Base-by-base conservation (phyloP, 2,329 filamentous ascomycete genomes). In the Verticillium isaacii region DNA sequence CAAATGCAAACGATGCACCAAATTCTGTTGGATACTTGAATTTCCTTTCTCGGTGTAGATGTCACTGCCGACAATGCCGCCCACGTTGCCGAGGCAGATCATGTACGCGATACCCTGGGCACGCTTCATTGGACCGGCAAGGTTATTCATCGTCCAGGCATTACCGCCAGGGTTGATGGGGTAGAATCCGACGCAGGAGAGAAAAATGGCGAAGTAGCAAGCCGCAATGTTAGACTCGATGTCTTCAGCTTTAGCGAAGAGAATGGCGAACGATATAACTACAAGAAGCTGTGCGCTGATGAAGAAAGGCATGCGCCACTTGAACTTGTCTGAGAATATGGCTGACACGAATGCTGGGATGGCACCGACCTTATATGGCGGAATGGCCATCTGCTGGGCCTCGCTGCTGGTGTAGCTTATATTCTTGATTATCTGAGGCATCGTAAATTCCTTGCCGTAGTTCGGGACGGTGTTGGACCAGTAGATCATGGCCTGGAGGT, bases 121-220 rank as follows among this genome's bases (percentile, higher is more conserved):
- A 1, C 75, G 66, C 58, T 74, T 78, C 0, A 68, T 68, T 0
- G 74, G 69, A 3, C 70, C 69, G 0, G 73, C 70, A 1, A 72
- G 68, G 37, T 78, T 78, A 62, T 71, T 71, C 5, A 74, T 66
- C 11, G 71, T 74, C 75, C 75, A 77, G 1, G 75, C 71, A 23
- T 71, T 75, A 11, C 66, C 70, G 3, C 69, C 73, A 1, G 75
- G 74, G 8, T 66, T 50, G 12, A 70, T 68, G 0, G 75, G 75
- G 19, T 77, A 77, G n/a, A 71, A 69, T 32, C 77, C 75, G 11
- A 76, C 70, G 34, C 73, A 75, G 1, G 75, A 73, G 19, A 78
- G 64, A 41, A 72, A 72, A n/a, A 78, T 71, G 1, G 71, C 73
- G 41, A 76, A 74, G 64, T 77, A 77, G 59, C 73, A 74, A 1